Conservation (phyloP, 2,329 filamentous ascomycete species). For the Cryphonectria nitschkei region DNA sequence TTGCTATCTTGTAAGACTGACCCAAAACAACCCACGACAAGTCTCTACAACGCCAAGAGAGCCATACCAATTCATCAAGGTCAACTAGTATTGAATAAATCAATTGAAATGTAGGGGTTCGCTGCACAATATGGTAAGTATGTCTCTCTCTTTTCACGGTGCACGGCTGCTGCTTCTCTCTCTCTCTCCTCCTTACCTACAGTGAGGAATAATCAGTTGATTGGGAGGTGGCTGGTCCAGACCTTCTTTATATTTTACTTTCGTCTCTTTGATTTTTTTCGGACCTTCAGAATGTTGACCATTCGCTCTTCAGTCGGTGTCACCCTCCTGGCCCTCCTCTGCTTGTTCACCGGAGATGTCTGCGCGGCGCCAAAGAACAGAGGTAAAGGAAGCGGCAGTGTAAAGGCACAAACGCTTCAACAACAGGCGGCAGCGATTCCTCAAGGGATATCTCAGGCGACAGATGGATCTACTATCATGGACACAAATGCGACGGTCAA, state of each 20-base stretch:
- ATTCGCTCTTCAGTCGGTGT: slow-evolving; percentile 29
- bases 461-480: slow-evolving; percentile 59
- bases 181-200: background rate
- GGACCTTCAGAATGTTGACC: slow-evolving; percentile 32
- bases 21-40: slow-evolving; percentile 17
- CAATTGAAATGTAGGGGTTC: background rate
- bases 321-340: slow-evolving; percentile 27
- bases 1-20: background rate
- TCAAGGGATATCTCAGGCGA: slow-evolving; percentile 47
- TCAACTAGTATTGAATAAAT: background rate
- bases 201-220: background rate
- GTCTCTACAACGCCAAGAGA: slow-evolving; percentile 24
- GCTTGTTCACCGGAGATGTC: slow-evolving; percentile 25
- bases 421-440: slow-evolving; percentile 37
- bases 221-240: slow-evolving; percentile 10
- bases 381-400: background rate
- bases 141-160: slow-evolving; percentile 1
- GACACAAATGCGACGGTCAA: slow-evolving; percentile 59
- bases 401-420: slow-evolving; percentile 33
- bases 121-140: background rate
- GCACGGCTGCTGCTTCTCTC: background rate
- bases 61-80: slow-evolving; percentile 13
- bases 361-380: slow-evolving; percentile 26
- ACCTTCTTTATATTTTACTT: slow-evolving; percentile 15
- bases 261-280: background rate